These are phyloP conservation scores for Citrullus colocynthis DNA, from an alignment of 306 rosid genomes.

Conservation along the genomic window DNA sequence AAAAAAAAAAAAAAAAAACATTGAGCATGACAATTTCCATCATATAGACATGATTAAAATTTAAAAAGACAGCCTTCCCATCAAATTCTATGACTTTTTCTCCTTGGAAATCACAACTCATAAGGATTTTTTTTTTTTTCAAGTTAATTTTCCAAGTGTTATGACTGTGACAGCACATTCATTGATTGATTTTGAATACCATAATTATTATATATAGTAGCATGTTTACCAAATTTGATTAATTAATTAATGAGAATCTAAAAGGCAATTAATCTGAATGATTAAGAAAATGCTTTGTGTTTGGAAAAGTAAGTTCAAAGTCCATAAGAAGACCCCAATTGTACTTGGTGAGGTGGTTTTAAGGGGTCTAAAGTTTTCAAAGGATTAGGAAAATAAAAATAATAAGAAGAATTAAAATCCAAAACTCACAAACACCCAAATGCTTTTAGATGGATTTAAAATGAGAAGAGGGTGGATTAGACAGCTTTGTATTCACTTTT, in stretches of 20 bases:
- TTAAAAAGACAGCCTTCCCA: neutral
- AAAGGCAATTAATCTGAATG: neutral
- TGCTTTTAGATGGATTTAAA: neutral
- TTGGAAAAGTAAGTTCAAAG: neutral
- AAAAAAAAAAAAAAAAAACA: no score
- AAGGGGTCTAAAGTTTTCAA: neutral
- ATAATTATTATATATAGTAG: neutral
- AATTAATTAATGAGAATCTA: neutral
- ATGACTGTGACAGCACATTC: conserved; percentile 2
- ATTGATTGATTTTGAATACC: neutral
- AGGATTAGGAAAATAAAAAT: neutral
- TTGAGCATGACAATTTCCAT: conserved; percentile 3
- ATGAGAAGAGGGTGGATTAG: conserved; percentile 1
- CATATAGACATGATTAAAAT: neutral
- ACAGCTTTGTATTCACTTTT: conserved; percentile 6
- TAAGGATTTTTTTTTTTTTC: neutral
- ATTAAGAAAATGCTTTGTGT: neutral
- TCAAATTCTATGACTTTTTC: neutral
- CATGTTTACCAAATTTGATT: neutral
- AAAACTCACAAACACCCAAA: neutral
- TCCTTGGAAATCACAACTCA: conserved; percentile 4
- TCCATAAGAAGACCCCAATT: neutral
- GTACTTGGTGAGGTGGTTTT: neutral
- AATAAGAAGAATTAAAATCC: neutral
- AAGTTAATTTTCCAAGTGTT: neutral